These are phyloP conservation scores for Botrytis elliptica DNA, from an alignment of 2,329 filamentous ascomycete species.

Conservation along the genomic window DNA sequence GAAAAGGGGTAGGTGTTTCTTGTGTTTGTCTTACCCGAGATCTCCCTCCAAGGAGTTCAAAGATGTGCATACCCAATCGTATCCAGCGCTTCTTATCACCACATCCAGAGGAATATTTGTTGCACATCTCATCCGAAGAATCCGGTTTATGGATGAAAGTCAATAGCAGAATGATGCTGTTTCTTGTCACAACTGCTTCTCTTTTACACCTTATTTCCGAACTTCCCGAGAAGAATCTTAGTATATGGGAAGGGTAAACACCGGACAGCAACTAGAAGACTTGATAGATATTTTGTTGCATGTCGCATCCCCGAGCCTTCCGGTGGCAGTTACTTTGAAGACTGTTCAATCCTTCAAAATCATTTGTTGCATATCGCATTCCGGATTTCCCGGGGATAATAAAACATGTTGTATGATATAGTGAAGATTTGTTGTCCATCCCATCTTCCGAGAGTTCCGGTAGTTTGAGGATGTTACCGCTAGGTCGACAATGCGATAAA, in stretches of 20 bases:
- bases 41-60: neutral
- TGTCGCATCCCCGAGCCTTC: neutral
- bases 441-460: neutral
- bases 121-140: neutral
- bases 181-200: neutral
- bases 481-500: neutral
- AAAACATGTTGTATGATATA: too few relatives aligned
- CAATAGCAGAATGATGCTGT: neutral
- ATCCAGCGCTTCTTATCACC: neutral
- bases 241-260: neutral
- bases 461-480: neutral
- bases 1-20: neutral
- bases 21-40: neutral
- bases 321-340: neutral
- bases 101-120: neutral
- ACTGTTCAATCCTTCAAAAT: neutral
- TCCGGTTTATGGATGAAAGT: neutral
- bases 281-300: neutral
- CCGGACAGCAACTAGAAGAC: neutral
- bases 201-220: neutral
- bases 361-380: neutral
- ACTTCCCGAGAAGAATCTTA: neutral
- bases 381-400: neutral
- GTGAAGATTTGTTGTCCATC: neutral
- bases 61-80: neutral